phyloP scores from a whole-genome alignment of 2,329 filamentous ascomycete species.

The Endothia cerciana region DNA sequence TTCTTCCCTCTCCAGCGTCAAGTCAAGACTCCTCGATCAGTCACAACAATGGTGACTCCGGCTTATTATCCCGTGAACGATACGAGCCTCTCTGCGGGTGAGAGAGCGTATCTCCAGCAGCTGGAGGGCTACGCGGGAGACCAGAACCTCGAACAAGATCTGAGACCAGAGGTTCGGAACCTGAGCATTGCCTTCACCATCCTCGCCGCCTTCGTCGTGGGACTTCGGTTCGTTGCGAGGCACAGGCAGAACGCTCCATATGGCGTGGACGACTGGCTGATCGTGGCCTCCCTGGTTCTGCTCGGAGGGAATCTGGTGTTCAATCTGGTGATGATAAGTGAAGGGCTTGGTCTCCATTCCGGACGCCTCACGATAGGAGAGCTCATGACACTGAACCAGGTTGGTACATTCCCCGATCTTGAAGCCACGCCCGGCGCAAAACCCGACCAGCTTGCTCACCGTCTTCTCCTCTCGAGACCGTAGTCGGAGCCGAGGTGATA shows the following conservation, averaged over 20 bases:
- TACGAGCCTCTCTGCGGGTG: slow-evolving; percentile 16
- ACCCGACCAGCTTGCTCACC: neutral
- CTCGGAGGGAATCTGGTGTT: slow-evolving; percentile 17
- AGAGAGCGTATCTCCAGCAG: slow-evolving; percentile 18
- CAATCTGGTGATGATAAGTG: slow-evolving; percentile 18
- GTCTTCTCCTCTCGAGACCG: slow-evolving; percentile 4
- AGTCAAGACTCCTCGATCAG: neutral
- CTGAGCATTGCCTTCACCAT: slow-evolving; percentile 37
- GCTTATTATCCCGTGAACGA: slow-evolving; percentile 23
- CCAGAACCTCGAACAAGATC: slow-evolving; percentile 17
- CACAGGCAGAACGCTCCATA: slow-evolving; percentile 16
- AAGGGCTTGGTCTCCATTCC: slow-evolving; percentile 19
- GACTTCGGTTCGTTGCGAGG: slow-evolving; percentile 11
- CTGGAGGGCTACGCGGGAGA: slow-evolving; percentile 7
- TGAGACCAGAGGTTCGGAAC: slow-evolving; percentile 9
- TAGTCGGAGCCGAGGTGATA: slow-evolving; percentile 20
- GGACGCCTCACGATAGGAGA: slow-evolving; percentile 16
- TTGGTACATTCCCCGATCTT: neutral
- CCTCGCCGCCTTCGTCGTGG: slow-evolving; percentile 9
- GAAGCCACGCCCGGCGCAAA: neutral
- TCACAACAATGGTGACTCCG: slow-evolving; percentile 12
- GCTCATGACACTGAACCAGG: slow-evolving; percentile 15
- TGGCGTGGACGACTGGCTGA: slow-evolving; percentile 23
- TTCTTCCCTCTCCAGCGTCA: neutral
- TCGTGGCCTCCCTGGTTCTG: slow-evolving; percentile 9